These are phyloP conservation scores for Scolecobasidium constrictum DNA, from an alignment of 2,329 filamentous ascomycete genomes.

Conservation along the genomic window DNA sequence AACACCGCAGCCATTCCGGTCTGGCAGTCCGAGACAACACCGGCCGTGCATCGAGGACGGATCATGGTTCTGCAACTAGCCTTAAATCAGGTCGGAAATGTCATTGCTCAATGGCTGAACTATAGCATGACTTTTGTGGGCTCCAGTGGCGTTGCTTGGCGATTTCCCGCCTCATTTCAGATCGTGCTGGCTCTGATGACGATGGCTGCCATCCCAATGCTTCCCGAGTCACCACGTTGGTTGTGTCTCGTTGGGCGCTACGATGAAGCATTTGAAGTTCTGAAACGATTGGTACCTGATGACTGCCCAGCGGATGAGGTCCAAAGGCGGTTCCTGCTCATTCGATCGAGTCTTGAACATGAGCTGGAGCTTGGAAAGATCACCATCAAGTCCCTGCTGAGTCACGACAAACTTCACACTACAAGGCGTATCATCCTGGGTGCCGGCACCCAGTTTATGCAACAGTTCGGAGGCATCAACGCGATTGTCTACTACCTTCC, in stretches of 20 bases:
- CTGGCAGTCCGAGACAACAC: conserved; percentile 59
- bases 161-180: conserved; percentile 61
- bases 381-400: conserved; percentile 53
- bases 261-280: conserved; percentile 57
- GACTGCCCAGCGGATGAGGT: too few relatives aligned
- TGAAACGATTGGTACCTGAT: too few relatives aligned
- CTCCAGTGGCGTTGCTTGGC: conserved; percentile 49
- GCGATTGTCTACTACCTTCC: conserved; percentile 25
- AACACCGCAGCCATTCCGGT: conserved; percentile 61
- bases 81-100: conserved; percentile 60
- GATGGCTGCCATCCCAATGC: conserved; percentile 49
- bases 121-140: conserved; percentile 45
- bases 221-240: conserved; percentile 60
- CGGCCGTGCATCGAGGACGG: conserved; percentile 56
- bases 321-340: too few relatives aligned
- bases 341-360: too few relatives aligned
- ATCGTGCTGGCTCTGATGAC: conserved; percentile 52
- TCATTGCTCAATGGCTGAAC: conserved; percentile 44
- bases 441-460: conserved; percentile 30
- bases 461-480: conserved; percentile 27
- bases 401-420: conserved; percentile 33
- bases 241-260: conserved; percentile 55
- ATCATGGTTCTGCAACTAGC: conserved; percentile 66
- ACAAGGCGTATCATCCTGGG: conserved; percentile 34
- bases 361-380: too few relatives aligned